These are phyloP conservation scores for Acidomyces sp. DNA, from an alignment of 495 filamentous ascomycete genomes.

Conservation along the genomic window DNA sequence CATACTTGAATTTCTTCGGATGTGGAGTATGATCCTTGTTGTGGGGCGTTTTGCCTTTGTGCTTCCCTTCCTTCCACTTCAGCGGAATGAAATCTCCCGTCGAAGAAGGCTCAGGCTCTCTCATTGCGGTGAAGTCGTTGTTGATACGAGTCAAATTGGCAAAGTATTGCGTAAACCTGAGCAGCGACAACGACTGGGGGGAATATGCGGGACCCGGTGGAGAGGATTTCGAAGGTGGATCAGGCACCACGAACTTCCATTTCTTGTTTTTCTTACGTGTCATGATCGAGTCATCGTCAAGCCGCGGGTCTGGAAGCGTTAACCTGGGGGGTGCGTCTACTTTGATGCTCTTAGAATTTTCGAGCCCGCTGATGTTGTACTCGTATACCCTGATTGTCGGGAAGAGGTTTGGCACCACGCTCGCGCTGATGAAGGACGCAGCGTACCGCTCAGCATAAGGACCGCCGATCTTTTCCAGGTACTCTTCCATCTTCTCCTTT, in stretches of 20 bases:
- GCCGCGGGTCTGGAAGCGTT: neutral
- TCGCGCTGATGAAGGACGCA: slow-evolving; percentile 63
- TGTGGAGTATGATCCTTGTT: slow-evolving; percentile 33
- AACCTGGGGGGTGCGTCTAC: neutral
- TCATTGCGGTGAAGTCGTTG: slow-evolving; percentile 36
- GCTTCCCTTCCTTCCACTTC: slow-evolving; percentile 44
- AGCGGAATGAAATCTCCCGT: too few species aligned
- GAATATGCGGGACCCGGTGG: slow-evolving; percentile 88
- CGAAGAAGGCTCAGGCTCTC: neutral
- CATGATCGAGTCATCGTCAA: slow-evolving; percentile 7
- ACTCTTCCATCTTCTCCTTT: slow-evolving; percentile 28
- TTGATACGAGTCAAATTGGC: slow-evolving; percentile 87
- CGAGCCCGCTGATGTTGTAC: slow-evolving; percentile 82
- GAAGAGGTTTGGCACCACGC: slow-evolving; percentile 86
- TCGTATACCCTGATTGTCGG: slow-evolving; percentile 76
- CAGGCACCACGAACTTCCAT: slow-evolving; percentile 52
- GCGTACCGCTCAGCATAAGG: slow-evolving; percentile 75
- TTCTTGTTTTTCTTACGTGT: slow-evolving; percentile 37
- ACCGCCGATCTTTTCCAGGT: slow-evolving; percentile 57
- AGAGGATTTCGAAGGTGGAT: slow-evolving; percentile 54
- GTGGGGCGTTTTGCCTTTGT: slow-evolving; percentile 25
- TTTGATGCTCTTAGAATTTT: slow-evolving; percentile 25
- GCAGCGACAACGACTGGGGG: slow-evolving; percentile 61
- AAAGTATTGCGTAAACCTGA: slow-evolving; percentile 78
- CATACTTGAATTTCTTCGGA: slow-evolving; percentile 53